Percentiles rank a stretch among this genome's conserved stretches.
Conservation (phyloP, 225 moss, liverwort and hornwort species). For the Climacium dendroides region DNA sequence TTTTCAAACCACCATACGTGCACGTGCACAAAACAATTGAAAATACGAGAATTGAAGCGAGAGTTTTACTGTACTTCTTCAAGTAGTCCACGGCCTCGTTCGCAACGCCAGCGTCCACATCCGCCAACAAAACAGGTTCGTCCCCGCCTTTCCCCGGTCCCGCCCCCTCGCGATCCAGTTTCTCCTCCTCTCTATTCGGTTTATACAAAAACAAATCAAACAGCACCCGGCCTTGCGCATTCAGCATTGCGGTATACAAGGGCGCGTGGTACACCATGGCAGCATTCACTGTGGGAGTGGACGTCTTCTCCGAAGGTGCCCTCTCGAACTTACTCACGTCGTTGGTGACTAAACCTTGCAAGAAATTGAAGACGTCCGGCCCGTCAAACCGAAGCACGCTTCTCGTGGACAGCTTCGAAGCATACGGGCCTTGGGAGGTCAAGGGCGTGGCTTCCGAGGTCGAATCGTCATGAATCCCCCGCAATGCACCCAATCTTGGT, state of each 20-base stretch:
- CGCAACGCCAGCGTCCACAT: slow-evolving; percentile 51
- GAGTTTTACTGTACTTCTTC: slow-evolving; percentile 46
- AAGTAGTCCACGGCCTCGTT: slow-evolving; percentile 59
- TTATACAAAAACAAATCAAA: slow-evolving; percentile 81
- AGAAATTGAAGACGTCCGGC: slow-evolving; percentile 55
- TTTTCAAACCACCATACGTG: not conserved
- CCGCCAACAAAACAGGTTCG: not conserved
- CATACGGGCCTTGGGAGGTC: not conserved
- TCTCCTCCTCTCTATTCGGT: slow-evolving; percentile 14
- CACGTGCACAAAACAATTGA: not conserved
- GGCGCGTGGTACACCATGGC: slow-evolving; percentile 35
- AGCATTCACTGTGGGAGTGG: slow-evolving; percentile 29
- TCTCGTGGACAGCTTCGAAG: not conserved
- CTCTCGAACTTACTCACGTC: slow-evolving; percentile 25
- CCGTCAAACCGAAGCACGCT: slow-evolving; percentile 59
- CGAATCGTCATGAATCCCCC: not conserved
- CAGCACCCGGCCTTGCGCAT: slow-evolving; percentile 71
- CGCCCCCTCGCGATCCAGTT: not conserved
- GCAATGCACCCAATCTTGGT: not conserved
- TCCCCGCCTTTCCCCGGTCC: not conserved
- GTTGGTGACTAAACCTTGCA: slow-evolving; percentile 81
- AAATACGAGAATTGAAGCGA: not conserved
- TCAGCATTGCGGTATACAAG: slow-evolving; percentile 74
- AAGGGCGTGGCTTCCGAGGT: not conserved
- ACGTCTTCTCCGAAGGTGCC: not conserved